Conservation (phyloP, 1,284 basidiomycete species). For the Irpex lacteus region DNA sequence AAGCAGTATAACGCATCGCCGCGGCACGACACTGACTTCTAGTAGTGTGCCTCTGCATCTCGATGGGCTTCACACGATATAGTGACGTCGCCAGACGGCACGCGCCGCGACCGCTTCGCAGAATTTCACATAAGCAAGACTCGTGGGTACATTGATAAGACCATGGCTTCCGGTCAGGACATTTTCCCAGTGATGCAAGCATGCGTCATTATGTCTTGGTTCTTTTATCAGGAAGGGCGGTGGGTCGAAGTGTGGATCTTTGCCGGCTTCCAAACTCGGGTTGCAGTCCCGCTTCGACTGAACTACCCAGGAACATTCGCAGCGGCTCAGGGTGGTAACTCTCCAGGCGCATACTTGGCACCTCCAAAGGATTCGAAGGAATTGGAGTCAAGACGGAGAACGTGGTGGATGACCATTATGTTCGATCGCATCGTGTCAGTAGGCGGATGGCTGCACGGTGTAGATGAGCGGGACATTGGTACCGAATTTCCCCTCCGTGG, state of each 20-base stretch:
- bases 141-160: conserved; percentile 79
- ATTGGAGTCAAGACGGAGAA: conserved; percentile 70
- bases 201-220: conserved; percentile 81
- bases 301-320: conserved; percentile 82
- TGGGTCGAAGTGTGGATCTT: conserved; percentile 91
- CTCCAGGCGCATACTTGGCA: conserved; percentile 74
- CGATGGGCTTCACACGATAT: conserved; percentile 74
- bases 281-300: conserved; percentile 76
- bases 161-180: conserved; percentile 80
- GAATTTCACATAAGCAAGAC: conserved; percentile 83
- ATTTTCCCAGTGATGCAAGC: conserved; percentile 85
- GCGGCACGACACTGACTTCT: neutral
- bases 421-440: conserved; percentile 83
- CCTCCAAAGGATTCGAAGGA: conserved; percentile 73
- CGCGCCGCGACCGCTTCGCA: conserved; percentile 73
- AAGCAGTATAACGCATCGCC: conserved; percentile 13
- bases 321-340: conserved; percentile 50
- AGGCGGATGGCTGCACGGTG: conserved; percentile 84
- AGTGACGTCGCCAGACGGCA: conserved; percentile 65
- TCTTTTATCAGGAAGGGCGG: conserved; percentile 82
- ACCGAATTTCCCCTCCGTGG: conserved; percentile 75
- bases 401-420: conserved; percentile 86
- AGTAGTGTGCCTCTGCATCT: conserved; percentile 78
- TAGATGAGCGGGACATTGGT: conserved; percentile 77
- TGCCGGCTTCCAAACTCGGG: conserved; percentile 80